phyloP scores from a whole-genome alignment of 1,139 yeast species.

The Scheffersomyces stambukii region DNA sequence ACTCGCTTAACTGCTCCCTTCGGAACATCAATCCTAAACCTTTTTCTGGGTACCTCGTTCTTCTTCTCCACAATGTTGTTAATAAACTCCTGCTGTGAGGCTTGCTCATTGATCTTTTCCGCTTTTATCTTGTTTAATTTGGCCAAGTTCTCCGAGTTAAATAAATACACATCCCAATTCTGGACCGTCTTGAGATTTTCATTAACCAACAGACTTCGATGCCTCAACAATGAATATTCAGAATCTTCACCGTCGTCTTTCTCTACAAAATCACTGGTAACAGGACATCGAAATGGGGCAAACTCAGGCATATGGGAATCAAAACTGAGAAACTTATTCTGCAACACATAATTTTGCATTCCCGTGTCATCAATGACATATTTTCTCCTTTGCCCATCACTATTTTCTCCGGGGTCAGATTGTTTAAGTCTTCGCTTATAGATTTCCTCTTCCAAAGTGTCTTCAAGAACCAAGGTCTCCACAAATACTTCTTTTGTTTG shows the following conservation, averaged over 20 bases:
- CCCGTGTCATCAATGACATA: slow-evolving; percentile 53
- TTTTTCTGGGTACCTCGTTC: slow-evolving; percentile 9
- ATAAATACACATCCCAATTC: slow-evolving; percentile 6
- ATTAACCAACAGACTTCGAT: slow-evolving; percentile 12
- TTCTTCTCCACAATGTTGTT: slow-evolving; percentile 14
- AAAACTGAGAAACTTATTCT: slow-evolving; percentile 42
- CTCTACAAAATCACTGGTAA: slow-evolving; percentile 6
- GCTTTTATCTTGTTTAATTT: slow-evolving; percentile 5
- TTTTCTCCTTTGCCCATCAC: slow-evolving; percentile 17
- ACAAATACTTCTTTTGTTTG: slow-evolving; percentile 32
- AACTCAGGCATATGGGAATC: slow-evolving; percentile 24
- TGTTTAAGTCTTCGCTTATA: slow-evolving; percentile 31
- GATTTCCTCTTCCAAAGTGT: slow-evolving; percentile 66
- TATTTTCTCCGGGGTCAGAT: slow-evolving; percentile 13
- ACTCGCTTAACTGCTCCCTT: slow-evolving; percentile 17
- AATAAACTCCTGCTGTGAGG: slow-evolving; percentile 20
- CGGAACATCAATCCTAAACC: slow-evolving; percentile 8
- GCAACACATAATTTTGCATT: slow-evolving; percentile 52
- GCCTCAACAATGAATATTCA: slow-evolving; percentile 22
- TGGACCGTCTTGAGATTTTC: slow-evolving; percentile 1
- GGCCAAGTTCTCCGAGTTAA: slow-evolving; percentile 5
- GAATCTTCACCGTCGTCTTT: slow-evolving; percentile 9
- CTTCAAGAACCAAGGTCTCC: slow-evolving; percentile 60
- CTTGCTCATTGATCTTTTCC: slow-evolving; percentile 4
- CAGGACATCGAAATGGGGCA: slow-evolving; percentile 22